Evolutionary conservation across 23 red algal genomes (phyloP), one percentile per base, ranked within the genome.

Genomic region (Gracilaria domingensis): DNA sequence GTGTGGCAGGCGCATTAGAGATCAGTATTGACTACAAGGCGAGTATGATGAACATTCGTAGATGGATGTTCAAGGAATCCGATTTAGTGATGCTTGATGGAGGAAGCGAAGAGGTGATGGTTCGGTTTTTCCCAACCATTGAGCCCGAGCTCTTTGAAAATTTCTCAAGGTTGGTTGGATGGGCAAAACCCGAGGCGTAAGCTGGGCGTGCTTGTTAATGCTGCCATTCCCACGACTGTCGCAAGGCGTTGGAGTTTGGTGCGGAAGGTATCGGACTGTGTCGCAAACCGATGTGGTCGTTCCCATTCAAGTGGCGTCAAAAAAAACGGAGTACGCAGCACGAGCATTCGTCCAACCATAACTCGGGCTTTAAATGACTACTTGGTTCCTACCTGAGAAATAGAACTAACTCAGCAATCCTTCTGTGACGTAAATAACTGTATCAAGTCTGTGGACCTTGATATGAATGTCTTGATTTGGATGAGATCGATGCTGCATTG

Each of bases 251-350:
- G 14, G 38, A 83, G 25, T 67, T 91, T 66, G 88, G 88, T 40
- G 88, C 88, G 9, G 88, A 83, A 33, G 88, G 88, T 18, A 67
- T 91, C 33, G 88, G 88, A 36, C 70, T 91, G 12, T 91, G 88
- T 75, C 78, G 88, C 32, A 91, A 58, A 85, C 90, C 29, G 87
- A 99, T 50, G 91, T 91, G 23, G 88, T 99, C 11, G 97, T 99
- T 37, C 97, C 97, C 2, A 94, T 99, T 20, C 58, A 94, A 26
- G 39, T 81, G 20, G 91, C 80, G 11, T 85, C 79, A 51, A 86
- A 96, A 14, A 93, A 94, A 48, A 58, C 91, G 32, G 97, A 99
- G 54, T 83, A 89, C 72, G 97, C 97, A 24, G 97, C 97, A 8
- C 72, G 97, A 24, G 96, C 97, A 21, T 99, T 55, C 93, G 97